Conservation (phyloP, 768 basidiomycete genomes). For the Chalciporus sphaerocephalus region DNA sequence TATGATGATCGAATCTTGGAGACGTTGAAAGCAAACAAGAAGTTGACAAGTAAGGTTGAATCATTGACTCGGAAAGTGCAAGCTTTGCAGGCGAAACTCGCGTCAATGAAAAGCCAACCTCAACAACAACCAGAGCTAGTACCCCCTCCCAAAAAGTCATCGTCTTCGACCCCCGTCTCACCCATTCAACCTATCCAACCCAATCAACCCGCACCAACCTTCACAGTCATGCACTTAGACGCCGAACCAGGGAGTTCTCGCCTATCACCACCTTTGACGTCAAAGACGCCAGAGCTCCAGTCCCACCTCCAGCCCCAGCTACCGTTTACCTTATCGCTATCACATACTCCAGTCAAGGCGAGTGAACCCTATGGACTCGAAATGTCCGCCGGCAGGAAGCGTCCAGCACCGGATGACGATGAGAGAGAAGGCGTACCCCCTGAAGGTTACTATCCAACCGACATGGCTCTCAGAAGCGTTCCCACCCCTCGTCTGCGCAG, state of each 20-base stretch:
- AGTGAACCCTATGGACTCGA: conserved; percentile 31
- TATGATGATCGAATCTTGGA: conserved; percentile 79
- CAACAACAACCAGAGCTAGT: conserved; percentile 12
- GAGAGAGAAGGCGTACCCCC: conserved; percentile 57
- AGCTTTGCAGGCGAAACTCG: conserved; percentile 62
- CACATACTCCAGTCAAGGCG: conserved; percentile 47
- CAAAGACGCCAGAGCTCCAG: conserved; percentile 53
- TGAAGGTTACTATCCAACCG: conserved; percentile 53
- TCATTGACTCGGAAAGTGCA: conserved; percentile 69
- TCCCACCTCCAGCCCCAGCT: conserved; percentile 28
- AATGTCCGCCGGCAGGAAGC: conserved; percentile 56
- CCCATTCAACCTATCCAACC: conserved; percentile 13
- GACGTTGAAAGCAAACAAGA: conserved; percentile 82
- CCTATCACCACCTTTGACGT: conserved; percentile 39
- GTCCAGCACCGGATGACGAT: conserved; percentile 74
- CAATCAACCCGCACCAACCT: conserved; percentile 5
- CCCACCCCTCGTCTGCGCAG: conserved; percentile 62
- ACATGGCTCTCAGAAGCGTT: conserved; percentile 35
- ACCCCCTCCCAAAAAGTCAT: conserved; percentile 8
- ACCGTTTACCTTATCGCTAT: conserved; percentile 22
- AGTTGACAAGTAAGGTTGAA: conserved; percentile 64
- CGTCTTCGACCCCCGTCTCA: conserved; percentile 11
- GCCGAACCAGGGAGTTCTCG: conserved; percentile 44
- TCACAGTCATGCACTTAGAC: conserved; percentile 1
- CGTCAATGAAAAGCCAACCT: conserved; percentile 45